Evolutionary conservation across 129 eudicot genomes (phyloP), one percentile per base, ranked within the genome.

Genomic region (Deinandra increscens): DNA sequence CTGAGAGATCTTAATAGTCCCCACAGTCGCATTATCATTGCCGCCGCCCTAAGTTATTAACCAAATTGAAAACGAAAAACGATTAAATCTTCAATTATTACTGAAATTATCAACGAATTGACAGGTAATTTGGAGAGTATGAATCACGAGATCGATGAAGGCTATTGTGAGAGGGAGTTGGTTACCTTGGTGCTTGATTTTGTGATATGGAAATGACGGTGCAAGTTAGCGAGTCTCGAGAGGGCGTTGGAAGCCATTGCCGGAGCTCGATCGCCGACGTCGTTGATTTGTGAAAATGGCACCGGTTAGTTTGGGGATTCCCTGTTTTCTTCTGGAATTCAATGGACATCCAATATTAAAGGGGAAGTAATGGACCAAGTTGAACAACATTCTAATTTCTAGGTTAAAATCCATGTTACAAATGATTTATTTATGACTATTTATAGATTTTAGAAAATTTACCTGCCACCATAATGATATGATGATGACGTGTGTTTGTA

Each of bases 181-280:
- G 8, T 34, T 60, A 83, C 89, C 81, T 81, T 87, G 45, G 80
- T 49, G 56, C 60, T 66, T 49, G 80, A 55, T 72, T 63, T 77
- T 7, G 73, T 29, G 3, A 83, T 72, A 18, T 81, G 79, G 36
- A 87, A 81, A 67, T 87, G 94, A 29, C 79, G 82, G 46, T 82
- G 87, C 53, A 87, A 83, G 79, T 87, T 87, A 19, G 58, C 78
- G 2, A 87, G 51, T 76, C 94, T 74, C 29, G 89, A 79, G 9
- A 87, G 64, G 63, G 94, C 89, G 66, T 79, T 84, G 9, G 84
- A 80, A 7, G 87, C 82, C 90, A 85, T 85, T 78, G 72, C 71
- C 22, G 70, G 49, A 34, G 31, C 36, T 51, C 15, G 45, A 64
- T 41, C 46, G n/a, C 62, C 67, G 60, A 33, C 12, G 20, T 72